Conservation (phyloP, 140 eudicot species). For the Anethum foeniculum region DNA sequence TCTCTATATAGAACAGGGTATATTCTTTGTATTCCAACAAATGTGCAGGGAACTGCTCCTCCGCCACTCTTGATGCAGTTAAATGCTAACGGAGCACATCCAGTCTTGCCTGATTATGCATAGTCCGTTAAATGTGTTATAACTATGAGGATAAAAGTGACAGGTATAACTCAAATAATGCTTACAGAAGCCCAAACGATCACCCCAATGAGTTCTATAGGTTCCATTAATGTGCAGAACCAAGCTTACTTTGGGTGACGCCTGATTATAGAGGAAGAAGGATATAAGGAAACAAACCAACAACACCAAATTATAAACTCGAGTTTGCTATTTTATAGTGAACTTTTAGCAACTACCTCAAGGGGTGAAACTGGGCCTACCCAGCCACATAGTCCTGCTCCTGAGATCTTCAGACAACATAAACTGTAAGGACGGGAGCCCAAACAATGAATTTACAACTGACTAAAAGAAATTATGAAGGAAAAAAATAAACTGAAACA, state of each 20-base stretch:
- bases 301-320: slow-evolving; percentile 8
- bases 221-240: slow-evolving; percentile 81
- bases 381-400: slow-evolving; percentile 85
- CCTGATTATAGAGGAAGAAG: slow-evolving; percentile 36
- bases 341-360: slow-evolving; percentile 39
- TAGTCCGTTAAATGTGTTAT: slow-evolving; percentile 9
- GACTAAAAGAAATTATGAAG: not conserved
- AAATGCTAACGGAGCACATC: slow-evolving; percentile 66
- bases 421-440: slow-evolving; percentile 24
- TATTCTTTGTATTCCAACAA: slow-evolving; percentile 69
- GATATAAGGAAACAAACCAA: not conserved
- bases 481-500: slow-evolving; percentile 17
- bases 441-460: not conserved
- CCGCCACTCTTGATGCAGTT: slow-evolving; percentile 76
- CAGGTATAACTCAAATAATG: slow-evolving; percentile 10
- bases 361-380: slow-evolving; percentile 82
- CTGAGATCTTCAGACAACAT: slow-evolving; percentile 60
- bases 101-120: slow-evolving; percentile 51
- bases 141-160: slow-evolving; percentile 2
- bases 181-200: slow-evolving; percentile 92
- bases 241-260: slow-evolving; percentile 44
- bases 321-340: not conserved
- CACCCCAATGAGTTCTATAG: slow-evolving; percentile 94
- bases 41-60: slow-evolving; percentile 65
- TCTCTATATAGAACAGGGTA: slow-evolving; percentile 87